Percentiles rank a stretch among this genome's conserved stretches.
Conservation (phyloP, 1,139 yeast species). For the Candida neerlandica region DNA sequence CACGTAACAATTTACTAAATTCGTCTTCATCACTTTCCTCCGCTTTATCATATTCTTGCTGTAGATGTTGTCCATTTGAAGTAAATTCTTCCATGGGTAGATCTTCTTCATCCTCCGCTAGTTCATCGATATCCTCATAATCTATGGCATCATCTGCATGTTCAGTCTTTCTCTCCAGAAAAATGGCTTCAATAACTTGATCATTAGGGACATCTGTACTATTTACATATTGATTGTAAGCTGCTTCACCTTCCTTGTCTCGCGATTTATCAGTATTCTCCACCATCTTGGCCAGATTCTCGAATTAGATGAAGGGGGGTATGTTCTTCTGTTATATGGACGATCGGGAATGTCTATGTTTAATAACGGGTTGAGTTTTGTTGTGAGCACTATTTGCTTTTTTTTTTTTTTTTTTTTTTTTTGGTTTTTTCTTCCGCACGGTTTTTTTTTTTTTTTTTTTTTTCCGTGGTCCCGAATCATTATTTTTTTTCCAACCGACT, state of each 20-base stretch:
- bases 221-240: slow-evolving; percentile 21
- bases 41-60: background rate
- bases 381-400: background rate
- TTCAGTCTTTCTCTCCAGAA: slow-evolving; percentile 42
- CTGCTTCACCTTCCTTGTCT: slow-evolving; percentile 12
- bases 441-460: slow-evolving; percentile 4
- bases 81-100: slow-evolving; percentile 44
- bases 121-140: slow-evolving; percentile 91
- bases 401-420: slow-evolving; percentile 2
- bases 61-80: slow-evolving; percentile 9
- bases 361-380: background rate
- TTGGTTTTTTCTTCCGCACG: background rate
- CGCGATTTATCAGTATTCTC: slow-evolving; percentile 1
- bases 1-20: slow-evolving; percentile 19
- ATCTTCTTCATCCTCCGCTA: slow-evolving; percentile 71
- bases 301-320: background rate
- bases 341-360: background rate
- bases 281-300: slow-evolving; percentile 7
- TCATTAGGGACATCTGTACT: slow-evolving; percentile 35
- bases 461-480: background rate
- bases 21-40: slow-evolving; percentile 24
- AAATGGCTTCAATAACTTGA: slow-evolving; percentile 42
- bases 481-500: background rate
- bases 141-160: slow-evolving; percentile 96
- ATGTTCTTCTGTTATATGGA: background rate